These are phyloP conservation scores for Fallopia convolvulus DNA, from an alignment of 148 eudicot species.

Conservation along the genomic window DNA sequence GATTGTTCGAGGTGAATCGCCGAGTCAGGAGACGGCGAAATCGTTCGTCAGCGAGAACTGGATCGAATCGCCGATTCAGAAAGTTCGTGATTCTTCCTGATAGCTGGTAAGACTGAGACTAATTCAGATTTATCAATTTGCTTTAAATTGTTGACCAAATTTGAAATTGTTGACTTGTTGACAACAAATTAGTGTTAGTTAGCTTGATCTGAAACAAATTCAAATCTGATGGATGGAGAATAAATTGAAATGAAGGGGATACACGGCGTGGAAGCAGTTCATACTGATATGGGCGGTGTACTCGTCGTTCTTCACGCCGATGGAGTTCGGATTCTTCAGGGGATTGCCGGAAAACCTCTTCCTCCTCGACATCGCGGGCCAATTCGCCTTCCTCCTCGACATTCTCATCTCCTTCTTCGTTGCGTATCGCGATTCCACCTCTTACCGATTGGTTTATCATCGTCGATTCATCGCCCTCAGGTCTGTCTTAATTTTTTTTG, in stretches of 20 bases:
- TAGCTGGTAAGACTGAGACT: neutral
- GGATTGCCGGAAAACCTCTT: conserved; percentile 72
- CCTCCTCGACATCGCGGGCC: conserved; percentile 66
- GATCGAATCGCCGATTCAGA: neutral
- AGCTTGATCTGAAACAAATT: too few relatives aligned
- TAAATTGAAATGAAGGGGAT: conserved; percentile 54
- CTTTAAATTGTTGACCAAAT: too few relatives aligned
- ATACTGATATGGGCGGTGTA: conserved; percentile 30
- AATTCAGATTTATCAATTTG: too few relatives aligned
- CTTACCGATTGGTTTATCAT: conserved; percentile 56
- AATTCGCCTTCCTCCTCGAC: conserved; percentile 75
- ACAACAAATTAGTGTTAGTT: too few relatives aligned
- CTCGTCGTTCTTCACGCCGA: conserved; percentile 47
- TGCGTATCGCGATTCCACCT: conserved; percentile 66
- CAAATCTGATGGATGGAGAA: conserved; percentile 51
- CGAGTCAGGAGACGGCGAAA: neutral
- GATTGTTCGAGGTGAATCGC: conserved; percentile 2
- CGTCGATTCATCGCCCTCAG: conserved; percentile 61
- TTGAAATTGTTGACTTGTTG: too few relatives aligned
- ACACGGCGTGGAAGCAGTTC: conserved; percentile 58
- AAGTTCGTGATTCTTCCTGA: conserved; percentile 4
- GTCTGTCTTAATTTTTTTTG: conserved; percentile 27
- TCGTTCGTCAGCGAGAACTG: neutral
- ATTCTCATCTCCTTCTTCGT: conserved; percentile 68
- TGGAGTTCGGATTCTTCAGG: conserved; percentile 92